Conservation (phyloP, 371 early-diverging fungal species). For the Mortierella sp. region DNA sequence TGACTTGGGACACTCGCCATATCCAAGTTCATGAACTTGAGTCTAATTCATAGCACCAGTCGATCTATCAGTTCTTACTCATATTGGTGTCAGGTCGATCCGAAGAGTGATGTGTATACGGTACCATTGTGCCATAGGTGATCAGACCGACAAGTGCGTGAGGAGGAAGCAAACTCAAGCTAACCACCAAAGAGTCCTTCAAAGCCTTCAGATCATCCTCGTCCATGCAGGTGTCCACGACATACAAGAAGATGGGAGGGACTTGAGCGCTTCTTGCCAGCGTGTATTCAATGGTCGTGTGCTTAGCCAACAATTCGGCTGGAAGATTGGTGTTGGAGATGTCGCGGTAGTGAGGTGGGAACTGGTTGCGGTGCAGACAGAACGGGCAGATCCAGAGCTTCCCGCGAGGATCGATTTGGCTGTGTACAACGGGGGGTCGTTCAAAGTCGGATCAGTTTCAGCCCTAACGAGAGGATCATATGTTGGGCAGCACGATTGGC, state of each 20-base stretch:
- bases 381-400: conserved; percentile 99
- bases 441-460: neutral
- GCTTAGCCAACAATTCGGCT: conserved; percentile 94
- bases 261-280: conserved; percentile 81
- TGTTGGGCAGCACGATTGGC: neutral
- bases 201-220: conserved; percentile 97
- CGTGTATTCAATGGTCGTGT: conserved; percentile 98
- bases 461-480: neutral
- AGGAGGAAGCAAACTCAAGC: conserved; percentile 91
- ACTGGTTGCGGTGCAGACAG: conserved; percentile 96
- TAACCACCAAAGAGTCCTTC: conserved; percentile 92
- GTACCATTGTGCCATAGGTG: conserved; percentile 99
- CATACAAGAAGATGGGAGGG: conserved; percentile 97
- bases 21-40: conserved; percentile 95
- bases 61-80: no score
- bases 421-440: conserved; percentile 36
- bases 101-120: neutral
- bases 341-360: conserved; percentile 99
- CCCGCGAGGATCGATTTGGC: conserved; percentile 93
- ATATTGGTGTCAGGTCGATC: no score
- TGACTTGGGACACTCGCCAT: conserved; percentile 95
- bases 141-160: conserved; percentile 97
- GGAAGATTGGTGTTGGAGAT: conserved; percentile 96
- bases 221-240: conserved; percentile 98
- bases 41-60: conserved; percentile 59